phyloP scores from a whole-genome alignment of 1,284 basidiomycete genomes.

The Ceratobasidium sp. region DNA sequence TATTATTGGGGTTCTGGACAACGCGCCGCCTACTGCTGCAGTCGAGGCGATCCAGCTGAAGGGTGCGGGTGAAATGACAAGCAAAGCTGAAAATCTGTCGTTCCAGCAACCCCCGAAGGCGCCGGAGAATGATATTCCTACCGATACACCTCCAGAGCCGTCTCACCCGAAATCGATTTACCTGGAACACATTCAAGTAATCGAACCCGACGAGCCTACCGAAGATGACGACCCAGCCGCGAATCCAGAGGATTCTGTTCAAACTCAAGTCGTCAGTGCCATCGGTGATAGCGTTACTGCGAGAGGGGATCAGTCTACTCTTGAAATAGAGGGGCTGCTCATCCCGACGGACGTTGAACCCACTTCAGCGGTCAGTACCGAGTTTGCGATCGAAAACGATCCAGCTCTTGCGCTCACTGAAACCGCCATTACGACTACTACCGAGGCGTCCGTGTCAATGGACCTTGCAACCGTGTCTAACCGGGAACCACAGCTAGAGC shows the following conservation, averaged over 20 bases:
- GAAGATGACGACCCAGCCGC: background rate
- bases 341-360: background rate
- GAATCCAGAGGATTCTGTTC: background rate
- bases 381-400: constrained; percentile 1
- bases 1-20: constrained; percentile 16
- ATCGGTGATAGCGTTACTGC: background rate
- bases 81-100: background rate
- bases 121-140: background rate
- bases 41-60: background rate
- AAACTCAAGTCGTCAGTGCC: background rate
- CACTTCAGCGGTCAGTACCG: background rate
- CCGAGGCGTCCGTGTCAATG: background rate
- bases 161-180: background rate
- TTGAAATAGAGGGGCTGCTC: background rate
- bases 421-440: background rate
- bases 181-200: constrained; percentile 20
- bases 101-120: background rate
- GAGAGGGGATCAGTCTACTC: background rate
- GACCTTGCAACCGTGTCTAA: background rate
- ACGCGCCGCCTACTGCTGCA: background rate
- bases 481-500: background rate
- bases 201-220: background rate
- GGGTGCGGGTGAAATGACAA: background rate
- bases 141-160: background rate
- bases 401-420: background rate